Evolutionary conservation across 495 filamentous ascomycete genomes (phyloP), one percentile per base, ranked within the genome.

Genomic region (Chaetomidium leptoderma): DNA sequence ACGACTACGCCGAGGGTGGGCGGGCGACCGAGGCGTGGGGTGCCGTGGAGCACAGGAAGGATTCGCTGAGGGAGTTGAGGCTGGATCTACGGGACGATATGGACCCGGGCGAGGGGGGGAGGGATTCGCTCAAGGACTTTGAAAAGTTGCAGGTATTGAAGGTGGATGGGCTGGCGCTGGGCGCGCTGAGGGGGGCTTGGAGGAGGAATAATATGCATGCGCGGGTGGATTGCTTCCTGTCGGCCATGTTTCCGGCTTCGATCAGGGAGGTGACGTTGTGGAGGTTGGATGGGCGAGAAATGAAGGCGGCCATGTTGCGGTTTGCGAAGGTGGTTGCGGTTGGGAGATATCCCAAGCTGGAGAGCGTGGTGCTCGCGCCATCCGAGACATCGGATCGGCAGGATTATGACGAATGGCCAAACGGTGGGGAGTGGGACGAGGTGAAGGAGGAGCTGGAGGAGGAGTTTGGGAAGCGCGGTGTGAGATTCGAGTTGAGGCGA

Each of bases 221-320:
- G 27, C 29, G 30, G 53, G 40, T 9, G 44, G 52, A 50, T n/a
- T 13, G 21, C 10, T 60, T 60, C 17, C 11, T 60, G 24, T 9
- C 32, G 44, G 26, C 30, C 8, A 32, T 60, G 24, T 44, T 60
- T 11, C 51, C 58, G 26, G 13, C 19, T 16, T 13, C 13, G 9
- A 60, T 60, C 16, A 43, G 27, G 33, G 58, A 60, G 44, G 51
- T 60, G 30, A 53, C 40, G 51, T 37, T 60, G 13, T 60, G 58
- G 58, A 37, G 39, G 9, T 24, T 29, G 23, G 32, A 49, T 44
- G 58, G 32, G 26, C 6, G 0, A 14, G 43, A 16, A 3, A 17
- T 55, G 42, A 27, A n/a, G 50, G 44, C 21, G 33, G 36, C 30
- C 2, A 55, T 60, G 58, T 11, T 3, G 44, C 14, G n/a, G 50